Percentiles rank a stretch among this genome's conserved stretches.
phyloP scores from a whole-genome alignment of 139 green algal species.

The Closterium sp. region DNA sequence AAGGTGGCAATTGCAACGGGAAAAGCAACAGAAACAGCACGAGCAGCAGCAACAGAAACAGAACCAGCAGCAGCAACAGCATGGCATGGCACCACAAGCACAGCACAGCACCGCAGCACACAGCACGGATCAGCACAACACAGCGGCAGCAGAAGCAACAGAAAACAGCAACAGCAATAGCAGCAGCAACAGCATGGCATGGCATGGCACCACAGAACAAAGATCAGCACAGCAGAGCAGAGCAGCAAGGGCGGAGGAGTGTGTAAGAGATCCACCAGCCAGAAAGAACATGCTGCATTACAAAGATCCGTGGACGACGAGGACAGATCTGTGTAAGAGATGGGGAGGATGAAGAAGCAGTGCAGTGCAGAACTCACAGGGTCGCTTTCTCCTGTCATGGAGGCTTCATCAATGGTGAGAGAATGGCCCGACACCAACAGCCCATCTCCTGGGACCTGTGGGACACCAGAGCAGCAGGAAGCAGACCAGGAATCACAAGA shows the following conservation, averaged over 20 bases:
- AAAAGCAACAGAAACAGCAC: background rate
- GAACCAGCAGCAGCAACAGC: background rate
- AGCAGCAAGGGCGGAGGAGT: background rate
- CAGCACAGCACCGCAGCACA: too few species aligned
- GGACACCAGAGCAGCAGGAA: background rate
- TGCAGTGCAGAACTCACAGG: background rate
- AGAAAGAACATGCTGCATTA: too few species aligned
- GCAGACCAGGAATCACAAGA: background rate
- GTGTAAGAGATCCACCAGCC: too few species aligned
- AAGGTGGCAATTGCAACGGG: background rate
- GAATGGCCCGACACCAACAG: slow-evolving; percentile 68
- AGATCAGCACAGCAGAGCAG: background rate
- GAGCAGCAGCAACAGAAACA: background rate
- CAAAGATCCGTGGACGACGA: too few species aligned
- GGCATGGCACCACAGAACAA: background rate
- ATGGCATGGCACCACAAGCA: too few species aligned
- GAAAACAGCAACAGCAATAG: background rate
- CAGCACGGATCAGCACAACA: too few species aligned
- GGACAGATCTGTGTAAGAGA: too few species aligned
- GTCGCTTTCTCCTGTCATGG: slow-evolving; percentile 69
- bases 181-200: background rate
- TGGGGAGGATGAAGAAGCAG: too few species aligned
- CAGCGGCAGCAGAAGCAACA: background rate
- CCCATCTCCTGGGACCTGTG: slow-evolving; percentile 71
- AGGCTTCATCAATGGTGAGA: slow-evolving; percentile 87